Base-by-base conservation (phyloP, 2,329 filamentous ascomycete genomes). In the Diaporthe ampelina region DNA sequence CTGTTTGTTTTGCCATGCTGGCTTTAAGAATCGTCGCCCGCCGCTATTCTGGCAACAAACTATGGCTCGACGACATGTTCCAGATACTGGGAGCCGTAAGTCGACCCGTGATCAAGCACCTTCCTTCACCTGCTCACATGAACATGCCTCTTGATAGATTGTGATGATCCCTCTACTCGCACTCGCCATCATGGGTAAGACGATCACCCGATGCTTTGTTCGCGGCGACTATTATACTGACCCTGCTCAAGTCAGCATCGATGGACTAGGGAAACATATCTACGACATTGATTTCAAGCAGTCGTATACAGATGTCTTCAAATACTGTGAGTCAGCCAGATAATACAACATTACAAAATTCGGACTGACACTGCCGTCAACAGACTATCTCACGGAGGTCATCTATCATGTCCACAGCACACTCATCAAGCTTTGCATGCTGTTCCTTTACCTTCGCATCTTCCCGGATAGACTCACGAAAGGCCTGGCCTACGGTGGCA, bases 341-440 rank as follows among this genome's bases (percentile, higher is more conserved):
- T 19, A 26, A 9, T 3, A 13, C 17, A 15, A 15, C 15, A n/a
- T 9, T 15, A 1, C 11, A 54, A 6, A n/a, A 3, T 17, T 8
- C 9, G 17, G 15, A 48, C 13, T 29, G 6, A 54, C 29, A 67
- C n/a, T 4, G 15, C 48, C 6, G 13, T 40, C 45, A 21, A 19
- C 11, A 68, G 63, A 68, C 9, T 54, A 54, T 54, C 63, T 68
- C 63, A 32, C 63, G 32, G 63, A 54, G 15, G 63, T 54, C n/a
- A 54, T 68, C 13, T 68, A 68, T 10, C 63, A 68, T 10, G 48
- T 68, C 32, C 48, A 68, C 21, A 54, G 63, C 63, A 68, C 63
- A 15, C 63, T 68, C 9, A 68, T 68, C 48, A 68, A 68, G 63
- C 48, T 68, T 21, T 68, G 63, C 32, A 68, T 68, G 63, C 48